phyloP scores from a whole-genome alignment of 768 basidiomycete species.

The Cyathus striatus region DNA sequence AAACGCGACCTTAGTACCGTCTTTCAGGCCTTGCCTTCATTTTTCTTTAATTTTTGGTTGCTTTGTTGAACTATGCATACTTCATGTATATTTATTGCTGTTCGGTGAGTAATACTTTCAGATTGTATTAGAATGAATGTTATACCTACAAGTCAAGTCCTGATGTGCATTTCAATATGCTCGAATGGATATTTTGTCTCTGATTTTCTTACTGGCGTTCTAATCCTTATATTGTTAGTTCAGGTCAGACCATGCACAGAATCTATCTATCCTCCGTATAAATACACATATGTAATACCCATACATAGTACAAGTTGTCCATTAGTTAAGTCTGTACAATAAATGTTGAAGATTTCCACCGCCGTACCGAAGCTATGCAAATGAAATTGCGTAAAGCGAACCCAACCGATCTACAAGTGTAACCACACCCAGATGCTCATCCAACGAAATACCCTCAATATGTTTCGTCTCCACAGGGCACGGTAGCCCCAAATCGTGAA shows the following conservation, averaged over 20 bases:
- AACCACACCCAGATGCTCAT: neutral
- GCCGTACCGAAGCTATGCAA: too few relatives aligned
- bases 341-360: neutral
- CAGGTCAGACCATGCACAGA: neutral
- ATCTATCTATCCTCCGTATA: neutral
- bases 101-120: too few relatives aligned
- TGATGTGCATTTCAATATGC: neutral
- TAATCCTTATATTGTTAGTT: neutral
- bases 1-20: neutral
- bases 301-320: neutral
- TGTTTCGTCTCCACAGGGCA: neutral
- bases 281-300: too few relatives aligned
- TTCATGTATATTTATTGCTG: too few relatives aligned
- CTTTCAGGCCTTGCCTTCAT: neutral
- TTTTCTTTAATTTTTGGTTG: too few relatives aligned
- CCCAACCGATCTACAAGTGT: neutral
- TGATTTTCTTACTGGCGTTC: neutral
- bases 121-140: neutral
- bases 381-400: neutral
- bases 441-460: neutral
- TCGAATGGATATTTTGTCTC: neutral
- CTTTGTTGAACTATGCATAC: too few relatives aligned
- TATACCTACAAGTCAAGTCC: neutral
- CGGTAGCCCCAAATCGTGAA: neutral
- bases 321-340: neutral